Base-by-base conservation (phyloP, 1,284 basidiomycete species). In the Polyporus tsugae region DNA sequence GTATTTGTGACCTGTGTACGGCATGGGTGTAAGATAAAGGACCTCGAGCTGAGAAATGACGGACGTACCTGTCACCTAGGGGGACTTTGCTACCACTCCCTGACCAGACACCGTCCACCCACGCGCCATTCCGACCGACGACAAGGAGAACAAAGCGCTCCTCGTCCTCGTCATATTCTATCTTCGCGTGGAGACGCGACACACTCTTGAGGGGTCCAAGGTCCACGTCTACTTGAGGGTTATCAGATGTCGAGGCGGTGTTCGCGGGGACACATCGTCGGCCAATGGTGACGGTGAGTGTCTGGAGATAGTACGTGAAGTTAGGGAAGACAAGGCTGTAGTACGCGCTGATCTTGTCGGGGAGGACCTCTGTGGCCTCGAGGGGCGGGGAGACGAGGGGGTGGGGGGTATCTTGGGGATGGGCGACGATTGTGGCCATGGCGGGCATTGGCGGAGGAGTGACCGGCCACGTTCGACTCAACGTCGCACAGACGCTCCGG, bases 121-220 rank as follows among this genome's bases (percentile, higher is more conserved):
- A 99, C 10, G 96, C 96, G 13, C 98, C 98, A 76, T 99, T 99
- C 67, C 97, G 86, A 13, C 98, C 98, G 42, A 95, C 86, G 46
- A 99, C 97, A 71, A 92, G 90, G 60, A 99, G 87, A 38, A 96
- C 91, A 82, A 97, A 99, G 75, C 90, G 89, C 78, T 95, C 95
- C 70, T 94, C 91, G 29, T 93, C 89, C 74, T 92, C 89, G 82
- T 95, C 93, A 78, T 94, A 98, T 80, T 95, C 95, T 76, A 99
- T 97, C 83, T 92, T 93, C 62, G 98, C 98, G 79, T 99, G 98
- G 17, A 98, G 86, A 33, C 98, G 88, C 13, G 97, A 99, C 65
- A 99, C 97, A 70, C 95, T 97, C 88, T 99, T 99, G 70, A 99
- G 88, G 1, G 95, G 93, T 4, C 98, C 98, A 6, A 99, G 89